Evolutionary conservation across 2,329 filamentous ascomycete species (phyloP).

Genomic region (Neopestalotiopsis sp.): DNA sequence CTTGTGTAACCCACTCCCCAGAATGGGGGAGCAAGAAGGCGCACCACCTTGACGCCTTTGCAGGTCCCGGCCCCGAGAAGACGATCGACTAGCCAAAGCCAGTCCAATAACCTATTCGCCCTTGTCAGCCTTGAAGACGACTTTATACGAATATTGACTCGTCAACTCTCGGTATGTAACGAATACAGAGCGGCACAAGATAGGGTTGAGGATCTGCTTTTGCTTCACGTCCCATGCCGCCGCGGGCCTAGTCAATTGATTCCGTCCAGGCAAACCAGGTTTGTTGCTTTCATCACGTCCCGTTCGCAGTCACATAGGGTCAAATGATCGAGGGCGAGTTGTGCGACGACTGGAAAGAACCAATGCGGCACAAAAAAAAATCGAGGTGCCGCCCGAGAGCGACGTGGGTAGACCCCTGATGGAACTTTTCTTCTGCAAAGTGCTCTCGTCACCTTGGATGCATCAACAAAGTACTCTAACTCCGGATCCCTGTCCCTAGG

Average conservation of each 20-base stretch:
- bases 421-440: neutral
- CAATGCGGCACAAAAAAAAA: neutral
- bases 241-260: neutral
- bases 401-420: neutral
- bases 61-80: neutral
- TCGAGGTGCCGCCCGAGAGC: neutral
- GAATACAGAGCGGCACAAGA: neutral
- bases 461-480: neutral
- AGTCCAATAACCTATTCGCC: neutral
- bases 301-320: neutral
- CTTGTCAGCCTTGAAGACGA: neutral
- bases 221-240: neutral
- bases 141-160: slow-evolving; percentile 2
- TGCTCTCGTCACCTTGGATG: neutral
- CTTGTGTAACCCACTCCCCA: slow-evolving; percentile 7
- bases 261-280: neutral
- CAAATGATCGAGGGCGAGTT: neutral
- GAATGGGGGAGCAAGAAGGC: neutral
- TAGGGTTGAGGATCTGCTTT: neutral
- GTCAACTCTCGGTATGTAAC: slow-evolving; percentile 1
- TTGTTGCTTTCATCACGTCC: neutral
- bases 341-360: neutral
- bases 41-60: neutral
- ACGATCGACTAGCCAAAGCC: neutral
- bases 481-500: neutral